Percentiles rank a stretch among this genome's conserved stretches.
Evolutionary conservation across 2,329 filamentous ascomycete species (phyloP).

Genomic region (Colletotrichum liaoningense): DNA sequence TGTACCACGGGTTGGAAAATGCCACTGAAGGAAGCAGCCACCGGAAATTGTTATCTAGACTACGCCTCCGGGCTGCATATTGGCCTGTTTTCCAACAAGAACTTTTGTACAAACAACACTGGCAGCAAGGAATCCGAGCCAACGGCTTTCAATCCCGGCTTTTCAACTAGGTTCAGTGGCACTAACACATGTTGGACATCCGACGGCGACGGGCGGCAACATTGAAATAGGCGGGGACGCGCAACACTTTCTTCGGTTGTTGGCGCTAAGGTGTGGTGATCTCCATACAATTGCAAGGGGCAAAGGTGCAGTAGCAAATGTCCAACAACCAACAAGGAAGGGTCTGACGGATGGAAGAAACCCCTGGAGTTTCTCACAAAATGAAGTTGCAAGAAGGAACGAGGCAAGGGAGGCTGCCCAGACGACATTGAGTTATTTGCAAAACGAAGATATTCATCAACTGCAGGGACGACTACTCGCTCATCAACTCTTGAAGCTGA

Average conservation of each 20-base stretch:
- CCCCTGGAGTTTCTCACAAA: too few species aligned
- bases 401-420: too few species aligned
- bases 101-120: not conserved
- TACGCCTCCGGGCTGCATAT: not conserved
- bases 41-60: not conserved
- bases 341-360: too few species aligned
- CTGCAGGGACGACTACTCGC: too few species aligned
- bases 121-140: not conserved
- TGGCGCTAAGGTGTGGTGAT: not conserved
- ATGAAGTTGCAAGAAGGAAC: too few species aligned
- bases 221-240: not conserved
- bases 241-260: not conserved
- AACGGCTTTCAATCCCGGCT: not conserved
- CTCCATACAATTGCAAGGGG: not conserved
- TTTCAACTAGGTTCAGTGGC: not conserved
- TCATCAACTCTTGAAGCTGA: too few species aligned
- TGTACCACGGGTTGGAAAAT: not conserved
- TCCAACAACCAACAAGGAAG: not conserved
- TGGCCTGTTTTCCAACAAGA: not conserved
- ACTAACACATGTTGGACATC: not conserved
- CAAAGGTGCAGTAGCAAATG: not conserved
- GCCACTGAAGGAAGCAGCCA: not conserved
- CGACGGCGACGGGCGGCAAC: not conserved
- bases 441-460: too few species aligned
- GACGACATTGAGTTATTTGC: too few species aligned